Evolutionary conservation across 495 filamentous ascomycete species (phyloP), one percentile per base, ranked within the genome.

Genomic region (Ramalina peruviana): DNA sequence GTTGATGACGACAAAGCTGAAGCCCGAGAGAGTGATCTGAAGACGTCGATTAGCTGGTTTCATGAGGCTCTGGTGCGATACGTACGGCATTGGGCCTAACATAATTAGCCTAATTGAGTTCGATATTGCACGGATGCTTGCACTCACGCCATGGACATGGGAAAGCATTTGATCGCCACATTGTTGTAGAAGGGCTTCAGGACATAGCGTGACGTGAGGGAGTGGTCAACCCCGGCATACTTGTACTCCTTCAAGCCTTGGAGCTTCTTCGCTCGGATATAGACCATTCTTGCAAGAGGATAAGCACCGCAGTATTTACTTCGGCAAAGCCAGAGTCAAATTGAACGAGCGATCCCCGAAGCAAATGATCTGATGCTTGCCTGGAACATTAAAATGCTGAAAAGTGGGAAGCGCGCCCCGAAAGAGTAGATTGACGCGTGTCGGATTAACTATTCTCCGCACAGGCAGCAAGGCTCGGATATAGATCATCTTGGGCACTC

Each of bases 181-280:
- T 94, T 83, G 65, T 78, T 94, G 72, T 97, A 98, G 68, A 96
- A 98, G 19, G 92, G 92, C 72, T 98, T 97, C 54, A 98, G 72
- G 52, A 96, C 73, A 66, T 94, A 96, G 53, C 76, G 79, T 57
- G 93, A 97, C 39, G 87, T 69, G 48, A 95, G 71, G 46, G 86
- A 94, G 65, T 84, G 84, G 68, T 98, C 92, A 57, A 95, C 82
- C 38, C 78, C 78, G 17, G 83, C 84, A 73, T 98, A 98, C 63
- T 90, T 86, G 75, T 98, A 98, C 60, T 83, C 72, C 67, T 81
- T 80, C 36, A 98, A 72, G 59, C 87, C 86, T n/a, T 80, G 81
- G 51, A 98, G 80, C 63, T 85, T 79, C 59, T 89, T 79, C 66
- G 94, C 85, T 47, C 90, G 86, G 43, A 98, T 87, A 74, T 96